Evolutionary conservation across 306 rosid genomes (phyloP), one percentile per base, ranked within the genome.

Genomic region (Castanopsis chinensis): DNA sequence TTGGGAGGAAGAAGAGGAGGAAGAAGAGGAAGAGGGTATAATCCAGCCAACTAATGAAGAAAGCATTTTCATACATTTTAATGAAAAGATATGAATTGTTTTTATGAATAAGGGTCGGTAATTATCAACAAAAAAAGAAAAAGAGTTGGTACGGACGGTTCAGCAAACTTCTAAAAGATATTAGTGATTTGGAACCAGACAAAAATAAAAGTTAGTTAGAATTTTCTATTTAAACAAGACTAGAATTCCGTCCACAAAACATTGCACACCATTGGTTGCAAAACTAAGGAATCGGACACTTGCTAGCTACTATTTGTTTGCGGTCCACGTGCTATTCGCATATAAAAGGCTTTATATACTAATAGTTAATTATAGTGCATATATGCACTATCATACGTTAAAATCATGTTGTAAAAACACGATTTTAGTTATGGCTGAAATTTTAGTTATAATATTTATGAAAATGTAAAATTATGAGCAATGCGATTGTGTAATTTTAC

Each of bases 1-100:
- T 37, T 58, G 78, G 15, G 83, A 81, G 70, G 87, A 84, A 28
- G 75, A 28, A 52, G 43, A 49, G 5, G 18, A 35, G 13, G 74
- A 8, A 4, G 49, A 52, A 21, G 76, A 14, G 37, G 70, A 63
- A 20, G 55, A n/a, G 41, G 32, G 60, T 15, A 28, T 9, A n/a
- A 68, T 68, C 72, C 72, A 68, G 72, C 51, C 72, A 4, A 68
- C 52, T 4, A 68, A 68, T 35, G 72, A 68, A 35, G 72, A 68
- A 32, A 68, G 25, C 72, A 68, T 68, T 67, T 35, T 68, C 23
- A 49, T n/a, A 7, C 25, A 35, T 68, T 9, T 19, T 13, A 35
- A 35, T 37, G 25, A 35, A 68, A 23, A 49, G 37, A 33, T 3
- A 35, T 14, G 72, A 33, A 6, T 35, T 67, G 49, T 33, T 59